These are phyloP conservation scores for Yamadazyma mexicana DNA, from an alignment of 1,139 yeast genomes.

Conservation along the genomic window DNA sequence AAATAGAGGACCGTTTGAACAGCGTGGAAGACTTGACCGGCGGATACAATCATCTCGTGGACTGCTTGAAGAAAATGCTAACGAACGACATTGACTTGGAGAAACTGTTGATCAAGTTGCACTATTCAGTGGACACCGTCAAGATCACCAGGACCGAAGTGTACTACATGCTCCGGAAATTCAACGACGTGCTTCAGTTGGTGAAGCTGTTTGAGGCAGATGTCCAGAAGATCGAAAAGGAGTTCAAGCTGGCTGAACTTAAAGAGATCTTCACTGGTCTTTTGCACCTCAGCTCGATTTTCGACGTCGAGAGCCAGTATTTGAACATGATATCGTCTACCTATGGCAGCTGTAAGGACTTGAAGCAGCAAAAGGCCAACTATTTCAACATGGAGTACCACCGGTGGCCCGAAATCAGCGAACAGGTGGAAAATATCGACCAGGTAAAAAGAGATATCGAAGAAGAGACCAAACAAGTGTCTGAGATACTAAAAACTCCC, in stretches of 20 bases:
- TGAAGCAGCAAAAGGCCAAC: slow-evolving; percentile 41
- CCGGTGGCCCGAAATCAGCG: slow-evolving; percentile 41
- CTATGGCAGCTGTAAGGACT: slow-evolving; percentile 47
- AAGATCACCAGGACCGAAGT: slow-evolving; percentile 67
- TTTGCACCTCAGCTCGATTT: slow-evolving; percentile 15
- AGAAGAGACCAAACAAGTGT: slow-evolving; percentile 49
- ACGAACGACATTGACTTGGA: slow-evolving; percentile 57
- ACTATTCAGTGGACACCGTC: slow-evolving; percentile 46
- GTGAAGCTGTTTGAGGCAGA: slow-evolving; percentile 26
- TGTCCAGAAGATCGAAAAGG: slow-evolving; percentile 10
- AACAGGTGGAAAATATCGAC: slow-evolving; percentile 42
- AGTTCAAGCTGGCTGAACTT: slow-evolving; percentile 27
- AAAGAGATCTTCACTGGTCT: slow-evolving; percentile 22
- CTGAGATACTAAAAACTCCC: slow-evolving; percentile 54
- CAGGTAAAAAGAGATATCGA: slow-evolving; percentile 46
- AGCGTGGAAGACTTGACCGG: slow-evolving; percentile 64
- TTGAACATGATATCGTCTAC: slow-evolving; percentile 58
- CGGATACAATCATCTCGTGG: slow-evolving; percentile 49
- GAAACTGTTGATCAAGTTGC: slow-evolving; percentile 62
- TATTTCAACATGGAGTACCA: slow-evolving; percentile 52
- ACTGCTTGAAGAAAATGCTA: slow-evolving; percentile 48
- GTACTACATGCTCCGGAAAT: slow-evolving; percentile 54
- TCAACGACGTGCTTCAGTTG: slow-evolving; percentile 38
- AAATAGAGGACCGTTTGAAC: slow-evolving; percentile 58
- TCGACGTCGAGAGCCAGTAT: slow-evolving; percentile 28